Evolutionary conservation across 768 basidiomycete species (phyloP).

Genomic region (Megacollybia marginata): DNA sequence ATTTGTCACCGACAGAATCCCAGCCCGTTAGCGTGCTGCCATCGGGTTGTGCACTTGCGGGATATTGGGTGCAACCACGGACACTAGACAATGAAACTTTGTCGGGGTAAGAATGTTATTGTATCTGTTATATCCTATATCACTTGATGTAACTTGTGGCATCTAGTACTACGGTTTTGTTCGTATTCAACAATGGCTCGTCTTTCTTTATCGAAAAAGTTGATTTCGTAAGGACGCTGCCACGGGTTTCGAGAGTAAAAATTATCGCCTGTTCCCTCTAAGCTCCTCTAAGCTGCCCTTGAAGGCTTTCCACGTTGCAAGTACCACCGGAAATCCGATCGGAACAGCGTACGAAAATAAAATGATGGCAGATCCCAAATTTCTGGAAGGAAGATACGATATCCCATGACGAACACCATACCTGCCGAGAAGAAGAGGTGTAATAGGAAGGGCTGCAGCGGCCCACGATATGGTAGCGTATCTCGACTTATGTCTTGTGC

Average conservation of each 20-base stretch:
- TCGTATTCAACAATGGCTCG: slow-evolving; percentile 36
- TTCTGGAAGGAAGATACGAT: slow-evolving; percentile 42
- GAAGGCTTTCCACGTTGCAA: slow-evolving; percentile 35
- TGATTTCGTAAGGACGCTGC: slow-evolving; percentile 25
- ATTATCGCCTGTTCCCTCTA: too few relatives aligned
- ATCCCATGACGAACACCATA: slow-evolving; percentile 43
- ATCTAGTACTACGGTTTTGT: too few relatives aligned
- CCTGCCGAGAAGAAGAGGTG: slow-evolving; percentile 30
- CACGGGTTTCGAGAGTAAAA: slow-evolving; percentile 14
- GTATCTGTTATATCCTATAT: too few relatives aligned
- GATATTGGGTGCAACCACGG: too few relatives aligned
- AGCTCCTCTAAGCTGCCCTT: slow-evolving; percentile 16
- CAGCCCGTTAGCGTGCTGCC: too few relatives aligned
- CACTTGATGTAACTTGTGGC: too few relatives aligned
- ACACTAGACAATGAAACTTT: too few relatives aligned
- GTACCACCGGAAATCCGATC: slow-evolving; percentile 31
- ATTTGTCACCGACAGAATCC: too few relatives aligned
- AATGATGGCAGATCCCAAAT: slow-evolving; percentile 38
- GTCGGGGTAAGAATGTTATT: too few relatives aligned
- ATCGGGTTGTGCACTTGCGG: too few relatives aligned
- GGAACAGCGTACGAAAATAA: slow-evolving; percentile 42
- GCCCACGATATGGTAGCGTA: slow-evolving; percentile 33
- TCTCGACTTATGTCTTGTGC: slow-evolving; percentile 38
- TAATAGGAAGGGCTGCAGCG: slow-evolving; percentile 46
- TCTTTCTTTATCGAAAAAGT: slow-evolving; percentile 39